Conservation (phyloP, 2,329 filamentous ascomycete species). For the Alternaria sp. region DNA sequence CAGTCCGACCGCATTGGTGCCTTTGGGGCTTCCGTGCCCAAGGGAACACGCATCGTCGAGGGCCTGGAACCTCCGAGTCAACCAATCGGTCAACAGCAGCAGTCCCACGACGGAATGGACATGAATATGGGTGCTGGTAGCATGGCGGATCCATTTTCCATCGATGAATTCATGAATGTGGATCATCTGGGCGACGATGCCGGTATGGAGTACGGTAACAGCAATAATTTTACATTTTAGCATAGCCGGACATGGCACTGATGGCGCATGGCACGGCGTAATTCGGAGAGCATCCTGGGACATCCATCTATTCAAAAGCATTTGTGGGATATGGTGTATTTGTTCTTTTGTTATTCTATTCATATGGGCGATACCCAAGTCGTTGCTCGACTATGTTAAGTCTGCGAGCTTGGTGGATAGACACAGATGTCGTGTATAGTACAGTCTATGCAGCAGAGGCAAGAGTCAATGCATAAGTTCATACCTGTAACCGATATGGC, state of each 20-base stretch:
- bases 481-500: too few relatives aligned
- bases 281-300: neutral
- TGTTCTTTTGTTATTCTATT: neutral
- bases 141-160: conserved; percentile 22
- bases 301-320: neutral
- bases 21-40: conserved; percentile 54
- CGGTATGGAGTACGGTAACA: conserved; percentile 24
- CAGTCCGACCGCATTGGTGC: conserved; percentile 52
- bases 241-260: neutral
- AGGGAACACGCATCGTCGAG: conserved; percentile 50
- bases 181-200: conserved; percentile 46
- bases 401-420: neutral
- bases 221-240: conserved; percentile 12
- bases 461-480: neutral
- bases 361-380: conserved; percentile 2
- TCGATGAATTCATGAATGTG: conserved; percentile 56
- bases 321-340: neutral
- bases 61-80: conserved; percentile 43
- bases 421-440: neutral
- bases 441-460: neutral
- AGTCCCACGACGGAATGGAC: conserved; percentile 24
- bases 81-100: conserved; percentile 17
- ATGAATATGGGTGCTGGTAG: conserved; percentile 15
- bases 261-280: neutral
- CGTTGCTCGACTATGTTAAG: neutral